Conservation (phyloP, 345 rosid genomes). For the Citrus glauca region DNA sequence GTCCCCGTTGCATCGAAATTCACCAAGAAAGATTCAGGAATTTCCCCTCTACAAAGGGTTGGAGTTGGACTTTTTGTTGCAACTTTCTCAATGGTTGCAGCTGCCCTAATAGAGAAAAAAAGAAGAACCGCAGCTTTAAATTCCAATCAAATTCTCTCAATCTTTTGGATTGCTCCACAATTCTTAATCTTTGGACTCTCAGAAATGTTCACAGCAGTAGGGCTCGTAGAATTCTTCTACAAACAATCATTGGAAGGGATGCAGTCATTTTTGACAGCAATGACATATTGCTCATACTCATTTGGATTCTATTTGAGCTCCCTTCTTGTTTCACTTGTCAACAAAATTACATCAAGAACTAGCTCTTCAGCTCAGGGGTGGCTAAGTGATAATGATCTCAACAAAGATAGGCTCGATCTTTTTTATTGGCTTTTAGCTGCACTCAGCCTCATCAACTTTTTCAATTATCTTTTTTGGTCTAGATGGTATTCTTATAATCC, state of each 20-base stretch:
- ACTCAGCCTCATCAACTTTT: slow-evolving; percentile 52
- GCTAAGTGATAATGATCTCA: slow-evolving; percentile 53
- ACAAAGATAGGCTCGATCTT: slow-evolving; percentile 51
- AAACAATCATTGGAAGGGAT: slow-evolving; percentile 57
- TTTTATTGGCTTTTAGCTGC: slow-evolving; percentile 72
- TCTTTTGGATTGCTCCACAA: slow-evolving; percentile 73
- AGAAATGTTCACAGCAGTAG: slow-evolving; percentile 70
- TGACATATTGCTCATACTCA: slow-evolving; percentile 62
- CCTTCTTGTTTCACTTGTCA: slow-evolving; percentile 52
- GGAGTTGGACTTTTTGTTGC: slow-evolving; percentile 55
- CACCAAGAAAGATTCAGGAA: slow-evolving; percentile 38
- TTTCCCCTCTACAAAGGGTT: slow-evolving; percentile 53
- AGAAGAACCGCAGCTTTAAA: slow-evolving; percentile 31
- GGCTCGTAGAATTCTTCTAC: slow-evolving; percentile 71
- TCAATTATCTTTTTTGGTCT: slow-evolving; percentile 48
- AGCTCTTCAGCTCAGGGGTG: slow-evolving; percentile 43
- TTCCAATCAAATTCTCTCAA: slow-evolving; percentile 27
- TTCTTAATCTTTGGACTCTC: slow-evolving; percentile 59
- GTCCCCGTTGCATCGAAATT: slow-evolving; percentile 44
- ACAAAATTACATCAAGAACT: slow-evolving; percentile 36
- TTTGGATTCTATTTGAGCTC: slow-evolving; percentile 71
- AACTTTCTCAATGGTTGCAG: slow-evolving; percentile 63
- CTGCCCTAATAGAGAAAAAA: slow-evolving; percentile 48
- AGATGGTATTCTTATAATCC: slow-evolving; percentile 52
- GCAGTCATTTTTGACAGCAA: slow-evolving; percentile 62